These are phyloP conservation scores for Scheffersomyces stambukii DNA, from an alignment of 1,139 yeast species.

Conservation along the genomic window DNA sequence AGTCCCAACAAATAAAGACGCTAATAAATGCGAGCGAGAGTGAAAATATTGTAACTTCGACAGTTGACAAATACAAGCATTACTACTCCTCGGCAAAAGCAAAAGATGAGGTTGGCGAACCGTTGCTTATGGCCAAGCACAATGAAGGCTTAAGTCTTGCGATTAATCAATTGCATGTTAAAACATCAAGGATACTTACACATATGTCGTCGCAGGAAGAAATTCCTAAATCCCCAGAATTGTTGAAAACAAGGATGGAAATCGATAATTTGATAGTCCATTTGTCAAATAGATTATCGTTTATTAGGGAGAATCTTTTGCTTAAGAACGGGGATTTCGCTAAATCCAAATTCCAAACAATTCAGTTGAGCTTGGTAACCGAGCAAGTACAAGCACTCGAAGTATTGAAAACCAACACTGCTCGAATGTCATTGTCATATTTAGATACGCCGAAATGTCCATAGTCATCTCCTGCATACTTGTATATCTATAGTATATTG, in stretches of 20 bases:
- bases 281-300: conserved; percentile 19
- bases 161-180: conserved; percentile 19
- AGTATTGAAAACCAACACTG: conserved; percentile 16
- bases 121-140: conserved; percentile 9
- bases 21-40: conserved; percentile 18
- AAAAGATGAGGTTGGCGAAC: conserved; percentile 6
- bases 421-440: too few species aligned
- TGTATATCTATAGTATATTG: conserved; percentile 1
- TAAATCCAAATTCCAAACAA: conserved; percentile 15
- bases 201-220: conserved; percentile 11
- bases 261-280: conserved; percentile 23
- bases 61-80: conserved; percentile 21
- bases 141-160: conserved; percentile 15
- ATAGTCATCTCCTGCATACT: too few species aligned
- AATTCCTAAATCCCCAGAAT: conserved; percentile 7
- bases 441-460: too few species aligned
- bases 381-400: conserved; percentile 24
- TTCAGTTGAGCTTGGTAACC: conserved; percentile 28
- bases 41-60: conserved; percentile 24
- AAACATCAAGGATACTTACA: conserved; percentile 17
- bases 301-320: conserved; percentile 9
- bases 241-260: conserved; percentile 11
- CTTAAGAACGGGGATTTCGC: conserved; percentile 6
- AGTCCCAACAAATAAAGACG: conserved; percentile 9
- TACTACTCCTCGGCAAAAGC: conserved; percentile 15